Evolutionary conservation across 2,329 filamentous ascomycete genomes (phyloP).

Genomic region (Rhexocercosporidium sp.): DNA sequence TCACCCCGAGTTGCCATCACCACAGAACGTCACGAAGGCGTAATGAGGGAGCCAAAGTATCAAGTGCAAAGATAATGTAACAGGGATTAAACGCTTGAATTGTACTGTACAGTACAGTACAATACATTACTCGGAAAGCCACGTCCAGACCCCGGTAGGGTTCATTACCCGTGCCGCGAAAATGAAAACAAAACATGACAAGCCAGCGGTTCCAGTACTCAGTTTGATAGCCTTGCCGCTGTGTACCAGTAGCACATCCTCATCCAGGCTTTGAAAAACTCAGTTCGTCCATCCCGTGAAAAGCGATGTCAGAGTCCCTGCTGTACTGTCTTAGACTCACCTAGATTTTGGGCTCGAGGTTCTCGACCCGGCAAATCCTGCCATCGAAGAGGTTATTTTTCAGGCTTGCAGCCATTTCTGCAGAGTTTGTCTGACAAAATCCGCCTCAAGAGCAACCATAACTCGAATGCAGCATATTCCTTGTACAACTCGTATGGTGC

Average conservation of each 20-base stretch:
- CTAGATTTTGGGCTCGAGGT: neutral
- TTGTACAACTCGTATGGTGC: neutral
- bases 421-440: neutral
- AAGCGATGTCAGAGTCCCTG: neutral
- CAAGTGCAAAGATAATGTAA: neutral
- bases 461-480: neutral
- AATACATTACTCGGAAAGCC: neutral
- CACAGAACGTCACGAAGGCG: neutral
- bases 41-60: neutral
- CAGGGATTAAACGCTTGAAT: no score
- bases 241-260: neutral
- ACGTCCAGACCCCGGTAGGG: neutral
- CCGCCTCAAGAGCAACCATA: conserved; percentile 1
- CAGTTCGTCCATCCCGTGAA: neutral
- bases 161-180: neutral
- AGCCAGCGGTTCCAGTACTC: neutral
- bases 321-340: neutral
- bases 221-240: neutral
- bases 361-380: neutral
- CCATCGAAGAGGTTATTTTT: neutral
- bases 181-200: neutral
- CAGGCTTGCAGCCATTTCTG: neutral
- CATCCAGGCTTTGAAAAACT: neutral
- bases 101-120: no score
- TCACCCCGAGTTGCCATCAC: no score